Evolutionary conservation across 257 asterid genomes (phyloP).

Genomic region (Forsythia viridissima): DNA sequence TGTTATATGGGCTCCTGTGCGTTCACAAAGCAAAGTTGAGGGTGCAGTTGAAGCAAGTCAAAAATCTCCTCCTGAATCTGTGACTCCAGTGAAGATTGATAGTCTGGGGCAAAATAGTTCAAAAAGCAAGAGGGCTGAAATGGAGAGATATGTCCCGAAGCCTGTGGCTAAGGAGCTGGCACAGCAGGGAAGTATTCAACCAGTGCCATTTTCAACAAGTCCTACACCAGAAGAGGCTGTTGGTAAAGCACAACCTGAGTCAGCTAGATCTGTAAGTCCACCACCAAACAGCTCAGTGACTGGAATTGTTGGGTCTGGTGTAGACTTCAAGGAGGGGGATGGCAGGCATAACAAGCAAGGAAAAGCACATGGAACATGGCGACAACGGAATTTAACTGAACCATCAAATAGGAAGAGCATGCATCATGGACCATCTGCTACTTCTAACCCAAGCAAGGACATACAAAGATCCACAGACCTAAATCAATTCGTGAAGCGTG

Average conservation of each 20-base stretch:
- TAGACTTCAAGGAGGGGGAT: slow-evolving; percentile 47
- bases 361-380: slow-evolving; percentile 68
- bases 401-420: slow-evolving; percentile 34
- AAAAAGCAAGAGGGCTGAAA: slow-evolving; percentile 93
- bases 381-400: slow-evolving; percentile 53
- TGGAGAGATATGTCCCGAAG: slow-evolving; percentile 95
- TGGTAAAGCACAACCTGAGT: slow-evolving; percentile 39
- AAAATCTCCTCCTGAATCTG: slow-evolving; percentile 38
- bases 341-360: slow-evolving; percentile 52
- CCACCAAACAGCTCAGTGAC: slow-evolving; percentile 35
- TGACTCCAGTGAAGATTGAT: slow-evolving; percentile 43
- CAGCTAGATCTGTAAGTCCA: slow-evolving; percentile 30
- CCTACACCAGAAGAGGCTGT: slow-evolving; percentile 43
- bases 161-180: slow-evolving; percentile 93
- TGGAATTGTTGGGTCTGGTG: slow-evolving; percentile 29
- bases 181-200: slow-evolving; percentile 62
- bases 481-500: slow-evolving; percentile 38
- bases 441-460: slow-evolving; percentile 42
- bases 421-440: slow-evolving; percentile 32
- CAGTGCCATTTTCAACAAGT: slow-evolving; percentile 34
- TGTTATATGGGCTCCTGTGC: slow-evolving; percentile 95
- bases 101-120: slow-evolving; percentile 49
- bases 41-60: slow-evolving; percentile 48
- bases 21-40: slow-evolving; percentile 60
- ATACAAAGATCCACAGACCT: slow-evolving; percentile 33